Base-by-base conservation (phyloP, 2,329 filamentous ascomycete genomes). In the Aquanectria penicillioides region DNA sequence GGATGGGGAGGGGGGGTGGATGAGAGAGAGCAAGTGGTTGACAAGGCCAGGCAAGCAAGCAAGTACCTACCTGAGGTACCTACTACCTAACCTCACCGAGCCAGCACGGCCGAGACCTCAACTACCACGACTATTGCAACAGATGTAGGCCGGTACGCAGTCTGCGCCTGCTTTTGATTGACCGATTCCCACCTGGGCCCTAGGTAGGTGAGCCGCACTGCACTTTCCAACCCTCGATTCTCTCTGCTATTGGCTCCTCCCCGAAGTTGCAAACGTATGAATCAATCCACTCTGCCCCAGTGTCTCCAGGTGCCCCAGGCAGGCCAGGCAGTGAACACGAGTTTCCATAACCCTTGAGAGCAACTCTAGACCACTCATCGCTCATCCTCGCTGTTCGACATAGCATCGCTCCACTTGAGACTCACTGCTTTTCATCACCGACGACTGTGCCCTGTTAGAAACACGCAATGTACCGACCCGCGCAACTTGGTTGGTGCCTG, bases 261-360 rank as follows among this genome's bases (percentile, higher is more conserved):
- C 26, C 20, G 18, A 28, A 50, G 29, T 57, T 36, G 44, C 34
- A 44, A 34, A 48, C 50, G 47, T 41, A 59, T 63, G 61, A 59
- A 67, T 46, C 38, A 52, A 44, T 59, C 50, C 55, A 65, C 61
- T 44, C 54, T 59, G 56, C 47, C 38, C 54, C n/a, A n/a, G n/a
- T n/a, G n/a, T n/a, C n/a, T n/a, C n/a, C 59, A 57, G 66, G 66
- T 68, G 63, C 59, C 57, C 54, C 64, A 67, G 66, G 66, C 59
- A 69, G 55, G 60, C 51, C 59, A 68, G 66, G 66, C 66, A 69
- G 66, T 58, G 57, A 64, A 48, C 59, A 61, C 55, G 53, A 46
- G 48, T 53, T 51, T 56, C 38, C 8, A n/a, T 44, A 23, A 17
- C 28, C 26, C 38, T 43, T 34, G 25, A 17, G 46, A 50, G n/a